Evolutionary conservation across 2,329 filamentous ascomycete genomes (phyloP), one percentile per base, ranked within the genome.

Genomic region (Cladosporium oxysporum): DNA sequence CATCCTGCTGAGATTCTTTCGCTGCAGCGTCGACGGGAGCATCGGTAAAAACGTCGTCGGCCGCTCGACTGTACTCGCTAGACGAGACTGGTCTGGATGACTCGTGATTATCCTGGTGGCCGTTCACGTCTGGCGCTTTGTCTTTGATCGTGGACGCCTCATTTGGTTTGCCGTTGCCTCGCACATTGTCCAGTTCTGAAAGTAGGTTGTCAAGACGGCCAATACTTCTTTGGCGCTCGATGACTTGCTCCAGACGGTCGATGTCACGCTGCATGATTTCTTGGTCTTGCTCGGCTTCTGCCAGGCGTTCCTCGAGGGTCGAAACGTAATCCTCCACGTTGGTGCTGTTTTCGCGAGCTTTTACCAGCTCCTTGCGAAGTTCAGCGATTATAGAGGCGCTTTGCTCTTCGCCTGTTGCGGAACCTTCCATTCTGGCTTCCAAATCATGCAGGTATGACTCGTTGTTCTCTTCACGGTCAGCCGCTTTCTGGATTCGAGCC

Each of bases 261-360:
- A 99, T 91, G 75, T 99, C 95, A 41, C 94, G 91, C 77, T 97
- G 93, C 94, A 99, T 97, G 67, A 97, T 82, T 77, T 98, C 95
- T 69, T 92, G 88, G 76, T 99, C 95, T 77, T 98, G 94, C 74
- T 99, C 95, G 2, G 94, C 90, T 79, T 99, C 95, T 0, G 95
- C 95, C 10, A 99, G 85, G 26, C 94, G 90, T 80, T 98, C 95
- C 76, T 99, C 95, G 12, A 99, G 83, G 0, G 93, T 98, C 0
- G 94, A 96, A 62, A 99, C 98, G 77, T 99, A 99, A 70, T 98
- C 95, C 77, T 99, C 95, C 71, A 90, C 93, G 47, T 90, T 90
- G 3, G 90, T 87, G 80, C 99, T 95, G 71, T 93, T 97, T 73
- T 97, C 95, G 58, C 93, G 88, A 18, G 93, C 87, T 50, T 94